phyloP scores from a whole-genome alignment of 1,139 yeast genomes.

The Saccharomyces hybrid region DNA sequence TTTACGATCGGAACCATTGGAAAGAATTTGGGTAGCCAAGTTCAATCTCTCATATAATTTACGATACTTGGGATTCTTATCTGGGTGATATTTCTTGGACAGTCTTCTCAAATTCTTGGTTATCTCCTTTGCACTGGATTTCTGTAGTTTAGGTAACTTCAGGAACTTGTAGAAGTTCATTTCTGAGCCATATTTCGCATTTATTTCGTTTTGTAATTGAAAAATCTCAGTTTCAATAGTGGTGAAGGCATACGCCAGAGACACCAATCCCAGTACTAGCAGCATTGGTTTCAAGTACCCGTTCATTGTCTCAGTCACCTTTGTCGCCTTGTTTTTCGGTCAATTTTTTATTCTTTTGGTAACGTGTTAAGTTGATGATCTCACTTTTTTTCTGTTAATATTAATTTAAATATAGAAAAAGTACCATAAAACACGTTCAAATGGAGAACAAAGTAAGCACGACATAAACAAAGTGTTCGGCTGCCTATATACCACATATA shows the following conservation, averaged over 20 bases:
- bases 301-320: not conserved
- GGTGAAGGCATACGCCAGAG: constrained; percentile 28
- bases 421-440: not conserved
- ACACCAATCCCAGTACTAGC: constrained; percentile 12
- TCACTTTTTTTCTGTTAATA: not conserved
- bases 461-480: not conserved
- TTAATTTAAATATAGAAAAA: not conserved
- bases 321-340: not conserved
- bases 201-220: constrained; percentile 59
- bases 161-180: constrained; percentile 66
- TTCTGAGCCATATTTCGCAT: constrained; percentile 54
- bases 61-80: constrained; percentile 45
- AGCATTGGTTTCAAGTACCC: not conserved
- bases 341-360: not conserved
- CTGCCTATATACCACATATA: not conserved
- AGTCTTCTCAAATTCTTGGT: constrained; percentile 66
- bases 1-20: constrained; percentile 55
- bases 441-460: not conserved
- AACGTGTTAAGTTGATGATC: not conserved
- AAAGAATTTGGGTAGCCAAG: constrained; percentile 62
- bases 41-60: constrained; percentile 63
- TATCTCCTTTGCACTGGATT: constrained; percentile 54
- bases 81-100: constrained; percentile 76
- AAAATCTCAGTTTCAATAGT: constrained; percentile 76
- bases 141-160: constrained; percentile 39